phyloP scores from a whole-genome alignment of 352 stramenopile genomes.

The Globisporangium paroecandrum region DNA sequence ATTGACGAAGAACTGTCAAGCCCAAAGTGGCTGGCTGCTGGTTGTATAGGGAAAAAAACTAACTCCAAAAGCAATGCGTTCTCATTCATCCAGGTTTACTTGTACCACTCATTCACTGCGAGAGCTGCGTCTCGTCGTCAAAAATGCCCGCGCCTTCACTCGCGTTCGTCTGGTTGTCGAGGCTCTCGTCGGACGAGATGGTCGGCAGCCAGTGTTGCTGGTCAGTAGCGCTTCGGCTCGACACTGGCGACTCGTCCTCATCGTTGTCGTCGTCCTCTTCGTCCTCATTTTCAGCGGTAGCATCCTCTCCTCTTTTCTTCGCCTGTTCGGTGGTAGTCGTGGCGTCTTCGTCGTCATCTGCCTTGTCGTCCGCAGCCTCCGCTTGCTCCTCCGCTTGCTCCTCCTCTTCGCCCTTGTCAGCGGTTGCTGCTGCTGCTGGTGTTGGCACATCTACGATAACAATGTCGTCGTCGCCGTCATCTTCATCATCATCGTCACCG shows the following conservation, averaged over 20 bases:
- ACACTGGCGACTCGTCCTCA: neutral
- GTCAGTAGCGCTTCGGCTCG: neutral
- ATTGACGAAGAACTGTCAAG: neutral
- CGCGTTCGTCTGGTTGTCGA: constrained; percentile 20
- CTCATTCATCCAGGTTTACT: neutral
- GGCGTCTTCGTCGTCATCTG: constrained; percentile 13
- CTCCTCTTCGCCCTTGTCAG: constrained; percentile 3
- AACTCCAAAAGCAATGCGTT: neutral
- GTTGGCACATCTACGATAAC: neutral
- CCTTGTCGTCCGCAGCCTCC: neutral
- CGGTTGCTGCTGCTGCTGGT: neutral
- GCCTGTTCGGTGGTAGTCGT: constrained; percentile 10
- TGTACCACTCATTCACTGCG: constrained; percentile 5
- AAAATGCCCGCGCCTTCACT: constrained; percentile 31
- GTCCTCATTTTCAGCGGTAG: constrained; percentile 8
- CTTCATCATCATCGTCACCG: constrained; percentile 1
- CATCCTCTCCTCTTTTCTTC: constrained; percentile 12
- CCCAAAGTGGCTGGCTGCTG: no score
- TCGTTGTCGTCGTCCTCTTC: constrained; percentile 10
- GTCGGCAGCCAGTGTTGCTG: constrained; percentile 7
- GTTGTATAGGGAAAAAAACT: no score
- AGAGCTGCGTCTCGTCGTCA: constrained; percentile 40
- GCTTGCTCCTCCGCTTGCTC: neutral
- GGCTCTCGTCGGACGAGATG: constrained; percentile 18
- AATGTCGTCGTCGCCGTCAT: constrained; percentile 11